phyloP scores from a whole-genome alignment of 2,329 filamentous ascomycete genomes.

The Microdochium paspali region DNA sequence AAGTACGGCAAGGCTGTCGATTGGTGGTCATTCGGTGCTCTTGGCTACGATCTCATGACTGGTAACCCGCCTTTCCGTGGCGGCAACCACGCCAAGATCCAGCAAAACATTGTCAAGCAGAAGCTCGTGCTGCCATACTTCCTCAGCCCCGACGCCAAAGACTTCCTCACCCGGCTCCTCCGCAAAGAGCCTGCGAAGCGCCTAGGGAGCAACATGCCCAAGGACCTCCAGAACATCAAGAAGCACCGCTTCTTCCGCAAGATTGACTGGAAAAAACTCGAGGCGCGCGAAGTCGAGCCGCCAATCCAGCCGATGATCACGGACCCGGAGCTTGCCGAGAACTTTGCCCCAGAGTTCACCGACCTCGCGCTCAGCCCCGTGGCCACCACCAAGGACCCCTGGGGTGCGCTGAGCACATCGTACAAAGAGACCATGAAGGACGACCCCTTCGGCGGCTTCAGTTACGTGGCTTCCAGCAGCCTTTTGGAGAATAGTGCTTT shows the following conservation, averaged over 20 bases:
- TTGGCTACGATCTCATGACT: conserved; percentile 87
- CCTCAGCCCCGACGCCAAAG: conserved; percentile 84
- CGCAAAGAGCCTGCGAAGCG: conserved; percentile 90
- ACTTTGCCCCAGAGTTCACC: conserved; percentile 91
- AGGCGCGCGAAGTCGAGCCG: conserved; percentile 70
- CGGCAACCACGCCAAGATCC: conserved; percentile 87
- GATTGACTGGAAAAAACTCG: conserved; percentile 88
- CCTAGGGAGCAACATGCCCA: conserved; percentile 79
- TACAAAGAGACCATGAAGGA: conserved; percentile 32
- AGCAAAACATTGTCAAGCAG: conserved; percentile 91
- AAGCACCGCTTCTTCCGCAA: conserved; percentile 93
- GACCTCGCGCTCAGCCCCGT: conserved; percentile 72
- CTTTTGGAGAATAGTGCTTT: conserved; percentile 41
- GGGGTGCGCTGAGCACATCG: conserved; percentile 19
- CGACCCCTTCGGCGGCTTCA: conserved; percentile 55
- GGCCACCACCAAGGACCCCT: conserved; percentile 32
- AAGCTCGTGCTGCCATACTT: conserved; percentile 87
- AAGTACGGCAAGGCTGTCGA: conserved; percentile 92
- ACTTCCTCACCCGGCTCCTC: conserved; percentile 79
- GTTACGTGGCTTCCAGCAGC: conserved; percentile 51
- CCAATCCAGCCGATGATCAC: conserved; percentile 92
- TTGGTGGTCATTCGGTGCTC: conserved; percentile 95
- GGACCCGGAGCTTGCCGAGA: conserved; percentile 91
- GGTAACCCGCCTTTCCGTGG: conserved; percentile 86
- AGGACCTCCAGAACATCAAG: conserved; percentile 79